phyloP scores from a whole-genome alignment of 257 asterid species.

The Solanum etuberosum region DNA sequence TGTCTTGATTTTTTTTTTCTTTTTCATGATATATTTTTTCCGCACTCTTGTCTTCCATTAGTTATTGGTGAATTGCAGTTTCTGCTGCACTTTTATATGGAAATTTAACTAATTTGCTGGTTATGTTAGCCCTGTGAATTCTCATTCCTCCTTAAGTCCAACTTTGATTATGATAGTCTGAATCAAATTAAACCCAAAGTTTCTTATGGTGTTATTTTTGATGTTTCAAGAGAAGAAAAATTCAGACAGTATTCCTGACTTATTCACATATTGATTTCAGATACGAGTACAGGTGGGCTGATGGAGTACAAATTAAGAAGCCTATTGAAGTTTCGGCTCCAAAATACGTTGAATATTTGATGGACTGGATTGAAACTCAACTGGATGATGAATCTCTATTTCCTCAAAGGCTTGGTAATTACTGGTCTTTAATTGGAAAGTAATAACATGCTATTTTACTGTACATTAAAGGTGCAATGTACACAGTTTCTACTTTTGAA shows the following conservation, averaged over 20 bases:
- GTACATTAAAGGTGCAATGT: neutral
- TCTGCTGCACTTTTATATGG: neutral
- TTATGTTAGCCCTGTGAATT: neutral
- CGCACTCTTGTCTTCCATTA: neutral
- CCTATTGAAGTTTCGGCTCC: conserved; percentile 95
- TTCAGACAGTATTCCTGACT: neutral
- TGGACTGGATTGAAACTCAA: conserved; percentile 93
- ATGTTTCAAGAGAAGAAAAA: neutral
- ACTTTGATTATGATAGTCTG: neutral
- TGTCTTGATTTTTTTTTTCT: neutral
- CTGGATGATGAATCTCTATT: conserved; percentile 77
- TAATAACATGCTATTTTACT: neutral
- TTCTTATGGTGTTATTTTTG: neutral
- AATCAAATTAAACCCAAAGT: neutral
- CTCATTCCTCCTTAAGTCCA: neutral
- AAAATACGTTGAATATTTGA: conserved; percentile 79
- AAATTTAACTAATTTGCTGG: neutral
- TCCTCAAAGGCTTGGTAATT: conserved; percentile 80
- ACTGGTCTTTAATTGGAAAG: neutral
- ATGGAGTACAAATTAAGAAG: conserved; percentile 78
- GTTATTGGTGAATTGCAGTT: neutral
- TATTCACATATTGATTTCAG: conserved; percentile 17
- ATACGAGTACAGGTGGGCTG: conserved; percentile 95
- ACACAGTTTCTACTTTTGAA: neutral
- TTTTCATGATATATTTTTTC: neutral